These are phyloP conservation scores for Picocystis sp. DNA, from an alignment of 163 green algal genomes.

Conservation along the genomic window DNA sequence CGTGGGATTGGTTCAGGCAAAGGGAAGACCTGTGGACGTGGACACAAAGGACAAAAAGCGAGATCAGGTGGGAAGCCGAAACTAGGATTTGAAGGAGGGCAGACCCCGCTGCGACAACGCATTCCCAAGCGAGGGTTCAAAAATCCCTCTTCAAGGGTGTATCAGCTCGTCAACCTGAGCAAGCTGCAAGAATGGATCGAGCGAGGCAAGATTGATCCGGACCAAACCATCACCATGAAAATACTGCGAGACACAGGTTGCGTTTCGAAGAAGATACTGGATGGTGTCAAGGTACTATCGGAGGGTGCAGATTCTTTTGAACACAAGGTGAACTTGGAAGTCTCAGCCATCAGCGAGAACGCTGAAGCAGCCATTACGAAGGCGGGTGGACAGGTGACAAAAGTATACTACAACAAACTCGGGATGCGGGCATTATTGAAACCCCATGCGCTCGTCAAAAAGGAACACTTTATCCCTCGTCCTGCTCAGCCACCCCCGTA, in stretches of 20 bases:
- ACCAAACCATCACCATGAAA: slow-evolving; percentile 58
- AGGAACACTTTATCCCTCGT: no score
- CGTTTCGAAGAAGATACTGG: slow-evolving; percentile 3
- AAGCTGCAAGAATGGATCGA: slow-evolving; percentile 29
- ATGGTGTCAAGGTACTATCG: slow-evolving; percentile 13
- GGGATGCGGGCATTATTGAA: slow-evolving; percentile 40
- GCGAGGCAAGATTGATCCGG: slow-evolving; percentile 30
- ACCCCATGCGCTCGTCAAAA: no score
- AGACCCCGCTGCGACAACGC: slow-evolving; percentile 40
- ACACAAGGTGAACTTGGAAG: slow-evolving; percentile 34
- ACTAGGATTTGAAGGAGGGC: slow-evolving; percentile 58
- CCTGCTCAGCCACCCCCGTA: no score
- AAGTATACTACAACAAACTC: slow-evolving; percentile 70
- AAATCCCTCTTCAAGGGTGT: background rate
- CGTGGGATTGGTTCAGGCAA: slow-evolving; percentile 54
- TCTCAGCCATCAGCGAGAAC: slow-evolving; percentile 27
- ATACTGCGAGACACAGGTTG: slow-evolving; percentile 9
- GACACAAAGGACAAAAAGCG: slow-evolving; percentile 75
- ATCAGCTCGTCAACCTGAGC: slow-evolving; percentile 21
- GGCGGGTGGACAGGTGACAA: slow-evolving; percentile 47
- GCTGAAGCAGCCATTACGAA: slow-evolving; percentile 37
- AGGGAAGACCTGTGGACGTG: slow-evolving; percentile 60
- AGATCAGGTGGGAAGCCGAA: slow-evolving; percentile 13
- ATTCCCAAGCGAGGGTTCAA: slow-evolving; percentile 6
- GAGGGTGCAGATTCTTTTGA: slow-evolving; percentile 10